Percentiles rank a stretch among this genome's conserved stretches.
Conservation (phyloP, 306 rosid genomes). For the Purshia tridentata region DNA sequence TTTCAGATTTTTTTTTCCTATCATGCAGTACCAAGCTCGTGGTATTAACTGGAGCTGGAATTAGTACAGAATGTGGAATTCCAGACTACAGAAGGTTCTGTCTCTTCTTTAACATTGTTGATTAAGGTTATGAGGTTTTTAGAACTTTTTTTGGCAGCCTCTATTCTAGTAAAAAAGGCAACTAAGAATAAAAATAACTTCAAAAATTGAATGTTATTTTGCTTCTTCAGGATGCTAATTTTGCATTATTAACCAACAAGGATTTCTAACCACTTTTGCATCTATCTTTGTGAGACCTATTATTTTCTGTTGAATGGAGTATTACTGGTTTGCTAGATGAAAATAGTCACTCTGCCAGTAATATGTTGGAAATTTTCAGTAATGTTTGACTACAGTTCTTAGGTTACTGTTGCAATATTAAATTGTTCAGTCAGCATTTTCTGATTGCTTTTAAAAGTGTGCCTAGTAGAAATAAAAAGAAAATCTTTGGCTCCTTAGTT, state of each 20-base stretch:
- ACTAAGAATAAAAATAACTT: background rate
- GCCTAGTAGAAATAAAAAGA: too few species aligned
- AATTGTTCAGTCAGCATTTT: background rate
- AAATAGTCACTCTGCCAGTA: background rate
- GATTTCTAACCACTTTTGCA: background rate
- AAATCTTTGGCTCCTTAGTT: background rate
- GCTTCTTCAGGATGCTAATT: background rate
- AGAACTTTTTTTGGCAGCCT: background rate
- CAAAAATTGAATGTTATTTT: background rate
- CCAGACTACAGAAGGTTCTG: slow-evolving; percentile 91
- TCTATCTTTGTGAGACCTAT: background rate
- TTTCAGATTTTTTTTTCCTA: slow-evolving; percentile 8
- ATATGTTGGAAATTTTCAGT: background rate
- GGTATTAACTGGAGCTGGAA: slow-evolving; percentile 89
- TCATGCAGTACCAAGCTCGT: slow-evolving; percentile 61
- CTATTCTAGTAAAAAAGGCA: too few species aligned
- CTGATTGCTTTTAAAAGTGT: background rate
- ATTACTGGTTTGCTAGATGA: too few species aligned
- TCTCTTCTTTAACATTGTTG: slow-evolving; percentile 4
- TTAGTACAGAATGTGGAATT: slow-evolving; percentile 96
- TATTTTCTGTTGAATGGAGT: background rate
- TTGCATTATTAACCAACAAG: background rate
- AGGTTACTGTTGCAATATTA: background rate
- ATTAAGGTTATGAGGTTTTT: background rate
- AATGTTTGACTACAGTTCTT: slow-evolving; percentile 1